Evolutionary conservation across 148 eudicot genomes (phyloP), one percentile per base, ranked within the genome.

Genomic region (Cornus suecica): DNA sequence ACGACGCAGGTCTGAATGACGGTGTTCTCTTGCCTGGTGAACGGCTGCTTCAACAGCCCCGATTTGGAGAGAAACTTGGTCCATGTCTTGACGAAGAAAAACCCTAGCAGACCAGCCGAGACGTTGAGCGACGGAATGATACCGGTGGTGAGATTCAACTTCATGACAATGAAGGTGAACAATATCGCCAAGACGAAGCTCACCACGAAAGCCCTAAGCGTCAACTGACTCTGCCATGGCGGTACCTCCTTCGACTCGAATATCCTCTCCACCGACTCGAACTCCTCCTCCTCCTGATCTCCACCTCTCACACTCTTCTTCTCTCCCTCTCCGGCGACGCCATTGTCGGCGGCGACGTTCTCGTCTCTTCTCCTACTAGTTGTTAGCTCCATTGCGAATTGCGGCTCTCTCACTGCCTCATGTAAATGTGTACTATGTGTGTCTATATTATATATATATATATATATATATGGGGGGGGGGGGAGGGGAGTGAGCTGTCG

Each of bases 1-100:
- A 88, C 92, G 16, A 90, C 90, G 70, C 92, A 88, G 10, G 94
- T 88, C 83, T 88, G 94, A 54, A 90, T 90, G 5, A 90, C 89
- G 16, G 94, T 88, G 66, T 90, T 90, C 80, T 90, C 94, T 77
- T 90, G 94, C 61, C 94, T 72, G 9, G 94, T 90, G 30, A 90
- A 90, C 0, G 92, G 94, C 82, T 85, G 87, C 24, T 68, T 76
- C 45, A 87, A 72, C 24, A 88, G 13, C 0, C 90, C 90, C 9
- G 86, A 70, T 52, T 67, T 85, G 4, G 78, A 76, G 2, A 87
- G 77, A 45, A 87, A 60, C 75, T 69, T 78, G 1, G 90, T 88
- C 94, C 92, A 88, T 2, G 84, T 77, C 78, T 87, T 88, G 68
- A 90, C 89, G 77, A 88, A 85, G 80, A 88, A 87, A 76, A 88